A percentile compares a stretch with the other conserved stretches of the same genome.
Evolutionary conservation across 768 basidiomycete species (phyloP).

Genomic region (Naganishia kalamii): DNA sequence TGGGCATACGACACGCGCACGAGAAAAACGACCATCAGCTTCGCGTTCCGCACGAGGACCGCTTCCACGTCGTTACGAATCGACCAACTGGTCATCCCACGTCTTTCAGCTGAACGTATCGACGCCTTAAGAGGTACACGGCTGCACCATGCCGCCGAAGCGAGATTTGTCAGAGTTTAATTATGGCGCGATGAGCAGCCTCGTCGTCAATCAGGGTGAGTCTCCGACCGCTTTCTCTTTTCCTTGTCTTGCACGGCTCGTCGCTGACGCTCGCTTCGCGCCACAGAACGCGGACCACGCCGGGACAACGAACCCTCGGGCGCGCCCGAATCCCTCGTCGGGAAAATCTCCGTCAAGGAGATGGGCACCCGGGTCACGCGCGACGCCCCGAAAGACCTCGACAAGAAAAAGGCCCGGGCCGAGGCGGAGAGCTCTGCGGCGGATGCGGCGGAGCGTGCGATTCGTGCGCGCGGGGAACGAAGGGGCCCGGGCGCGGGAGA

Average conservation of each 20-base stretch:
- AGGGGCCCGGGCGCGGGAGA: slow-evolving; percentile 51
- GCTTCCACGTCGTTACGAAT: not conserved
- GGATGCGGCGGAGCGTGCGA: slow-evolving; percentile 40
- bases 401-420: slow-evolving; percentile 89
- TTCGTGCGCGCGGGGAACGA: slow-evolving; percentile 55
- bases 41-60: too few species aligned
- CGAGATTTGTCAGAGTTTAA: slow-evolving; percentile 86
- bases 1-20: too few species aligned
- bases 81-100: slow-evolving; percentile 10
- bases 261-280: not conserved
- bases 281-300: slow-evolving; percentile 48
- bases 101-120: not conserved
- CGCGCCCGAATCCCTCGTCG: slow-evolving; percentile 83
- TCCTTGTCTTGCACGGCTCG: not conserved
- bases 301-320: slow-evolving; percentile 96
- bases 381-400: slow-evolving; percentile 75
- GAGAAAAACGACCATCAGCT: too few species aligned
- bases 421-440: slow-evolving; percentile 33
- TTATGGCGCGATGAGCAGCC: slow-evolving; percentile 88
- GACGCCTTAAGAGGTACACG: not conserved
- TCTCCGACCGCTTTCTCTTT: not conserved
- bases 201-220: slow-evolving; percentile 77
- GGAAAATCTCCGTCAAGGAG: slow-evolving; percentile 76
- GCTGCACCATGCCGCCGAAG: slow-evolving; percentile 49
- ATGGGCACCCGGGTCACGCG: slow-evolving; percentile 90